Evolutionary conservation across 352 stramenopile species (phyloP).

Genomic region (Phytophthora meadii): DNA sequence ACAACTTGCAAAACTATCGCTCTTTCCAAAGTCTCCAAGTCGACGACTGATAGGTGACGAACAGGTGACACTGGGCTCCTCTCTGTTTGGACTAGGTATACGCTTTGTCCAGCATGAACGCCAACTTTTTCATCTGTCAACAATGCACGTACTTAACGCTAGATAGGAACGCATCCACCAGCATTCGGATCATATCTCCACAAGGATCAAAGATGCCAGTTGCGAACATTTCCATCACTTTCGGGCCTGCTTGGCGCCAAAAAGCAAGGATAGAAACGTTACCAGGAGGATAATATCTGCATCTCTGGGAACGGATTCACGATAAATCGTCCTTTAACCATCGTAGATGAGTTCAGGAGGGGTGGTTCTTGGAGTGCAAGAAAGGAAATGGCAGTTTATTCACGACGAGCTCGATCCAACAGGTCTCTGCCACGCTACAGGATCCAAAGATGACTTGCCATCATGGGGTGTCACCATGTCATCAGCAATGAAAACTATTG

Average conservation of each 20-base stretch:
- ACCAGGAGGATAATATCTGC: constrained; percentile 18
- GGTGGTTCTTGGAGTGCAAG: constrained; percentile 13
- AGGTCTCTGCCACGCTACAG: neutral
- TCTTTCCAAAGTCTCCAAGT: constrained; percentile 21
- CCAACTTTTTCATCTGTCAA: no score
- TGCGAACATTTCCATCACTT: constrained; percentile 41
- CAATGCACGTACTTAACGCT: no score
- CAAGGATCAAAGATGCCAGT: no score
- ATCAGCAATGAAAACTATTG: no score
- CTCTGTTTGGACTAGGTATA: no score
- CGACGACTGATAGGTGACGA: constrained; percentile 12
- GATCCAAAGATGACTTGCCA: no score
- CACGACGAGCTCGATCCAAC: no score
- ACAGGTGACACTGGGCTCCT: constrained; percentile 32
- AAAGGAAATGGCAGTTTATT: constrained; percentile 1
- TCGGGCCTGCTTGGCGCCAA: constrained; percentile 31
- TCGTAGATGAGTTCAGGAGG: neutral
- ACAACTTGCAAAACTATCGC: constrained; percentile 33
- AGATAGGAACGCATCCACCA: no score
- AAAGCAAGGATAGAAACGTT: constrained; percentile 42
- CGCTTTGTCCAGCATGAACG: no score
- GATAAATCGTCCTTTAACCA: constrained; percentile 36
- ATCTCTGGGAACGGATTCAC: constrained; percentile 43
- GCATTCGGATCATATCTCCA: no score
- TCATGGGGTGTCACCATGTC: no score